Evolutionary conservation across 2,329 filamentous ascomycete genomes (phyloP).

Genomic region (Curvularia sp.): DNA sequence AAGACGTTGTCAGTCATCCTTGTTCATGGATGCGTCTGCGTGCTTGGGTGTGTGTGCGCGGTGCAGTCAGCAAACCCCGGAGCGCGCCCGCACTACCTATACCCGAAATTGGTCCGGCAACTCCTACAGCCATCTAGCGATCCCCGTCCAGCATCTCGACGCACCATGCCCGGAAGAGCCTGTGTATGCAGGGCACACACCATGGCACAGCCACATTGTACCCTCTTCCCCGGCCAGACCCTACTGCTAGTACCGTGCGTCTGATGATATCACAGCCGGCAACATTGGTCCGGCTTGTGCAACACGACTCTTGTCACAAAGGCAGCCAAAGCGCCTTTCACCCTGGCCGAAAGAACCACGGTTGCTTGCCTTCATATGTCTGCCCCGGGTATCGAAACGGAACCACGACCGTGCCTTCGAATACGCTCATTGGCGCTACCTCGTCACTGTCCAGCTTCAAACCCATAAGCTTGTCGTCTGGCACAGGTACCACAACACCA

Average conservation of each 20-base stretch:
- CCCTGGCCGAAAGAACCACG: constrained; percentile 53
- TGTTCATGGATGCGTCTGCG: constrained; percentile 2
- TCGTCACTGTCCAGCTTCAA: constrained; percentile 18
- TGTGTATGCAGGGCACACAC: background rate
- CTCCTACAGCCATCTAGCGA: background rate
- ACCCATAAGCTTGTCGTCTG: constrained; percentile 22
- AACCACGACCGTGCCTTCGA: constrained; percentile 64
- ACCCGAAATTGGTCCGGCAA: constrained; percentile 34
- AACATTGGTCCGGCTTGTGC: background rate
- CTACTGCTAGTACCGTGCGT: background rate
- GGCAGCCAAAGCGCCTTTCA: constrained; percentile 1
- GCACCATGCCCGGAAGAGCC: background rate
- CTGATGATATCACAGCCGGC: background rate
- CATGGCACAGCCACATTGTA: background rate
- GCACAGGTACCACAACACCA: constrained; percentile 77
- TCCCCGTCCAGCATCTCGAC: constrained; percentile 9
- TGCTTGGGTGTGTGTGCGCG: constrained; percentile 1
- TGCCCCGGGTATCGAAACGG: constrained; percentile 69
- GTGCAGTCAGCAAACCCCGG: background rate
- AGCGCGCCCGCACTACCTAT: constrained; percentile 14
- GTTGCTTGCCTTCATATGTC: constrained; percentile 54
- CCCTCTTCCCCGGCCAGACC: background rate
- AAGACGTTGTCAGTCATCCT: background rate
- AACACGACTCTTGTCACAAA: background rate
- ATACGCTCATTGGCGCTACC: constrained; percentile 55